A percentile compares a stretch with the other conserved stretches of the same genome.
These are phyloP conservation scores for Beauveria brongniartii DNA, from an alignment of 2,329 filamentous ascomycete species.

Conservation along the genomic window DNA sequence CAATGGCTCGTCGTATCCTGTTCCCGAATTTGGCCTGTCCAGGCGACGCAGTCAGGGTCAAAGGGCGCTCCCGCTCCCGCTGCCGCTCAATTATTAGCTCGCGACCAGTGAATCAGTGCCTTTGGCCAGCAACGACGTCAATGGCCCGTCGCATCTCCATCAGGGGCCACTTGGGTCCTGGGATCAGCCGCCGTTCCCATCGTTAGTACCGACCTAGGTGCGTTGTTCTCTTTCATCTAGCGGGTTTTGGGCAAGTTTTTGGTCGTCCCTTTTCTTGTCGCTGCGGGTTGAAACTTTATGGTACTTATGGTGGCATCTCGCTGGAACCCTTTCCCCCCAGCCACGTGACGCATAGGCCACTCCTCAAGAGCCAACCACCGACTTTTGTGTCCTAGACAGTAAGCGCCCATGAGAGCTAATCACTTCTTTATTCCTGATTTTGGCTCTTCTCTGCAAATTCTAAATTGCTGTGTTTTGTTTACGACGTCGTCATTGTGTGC, in stretches of 20 bases:
- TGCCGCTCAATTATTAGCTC: neutral
- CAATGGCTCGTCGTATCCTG: neutral
- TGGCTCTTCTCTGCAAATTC: neutral
- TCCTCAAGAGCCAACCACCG: slow-evolving; percentile 9
- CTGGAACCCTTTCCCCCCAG: neutral
- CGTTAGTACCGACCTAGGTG: neutral
- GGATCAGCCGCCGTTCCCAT: neutral
- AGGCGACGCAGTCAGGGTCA: slow-evolving; percentile 3
- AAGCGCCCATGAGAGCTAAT: neutral
- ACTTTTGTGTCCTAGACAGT: neutral
- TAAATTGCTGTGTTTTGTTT: neutral
- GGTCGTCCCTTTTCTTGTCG: neutral
- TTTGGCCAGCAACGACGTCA: neutral
- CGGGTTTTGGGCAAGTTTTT: neutral
- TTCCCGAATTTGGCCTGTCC: neutral
- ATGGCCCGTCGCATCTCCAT: neutral
- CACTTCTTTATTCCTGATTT: neutral
- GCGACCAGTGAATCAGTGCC: no score
- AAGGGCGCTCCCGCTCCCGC: neutral
- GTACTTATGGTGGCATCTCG: neutral
- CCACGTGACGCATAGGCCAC: slow-evolving; percentile 9
- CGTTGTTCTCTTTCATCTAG: neutral
- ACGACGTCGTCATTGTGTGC: no score
- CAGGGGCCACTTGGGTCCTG: neutral
- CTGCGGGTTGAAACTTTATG: neutral